phyloP scores from a whole-genome alignment of 2,329 filamentous ascomycete species.

The Grosmannia serpens region DNA sequence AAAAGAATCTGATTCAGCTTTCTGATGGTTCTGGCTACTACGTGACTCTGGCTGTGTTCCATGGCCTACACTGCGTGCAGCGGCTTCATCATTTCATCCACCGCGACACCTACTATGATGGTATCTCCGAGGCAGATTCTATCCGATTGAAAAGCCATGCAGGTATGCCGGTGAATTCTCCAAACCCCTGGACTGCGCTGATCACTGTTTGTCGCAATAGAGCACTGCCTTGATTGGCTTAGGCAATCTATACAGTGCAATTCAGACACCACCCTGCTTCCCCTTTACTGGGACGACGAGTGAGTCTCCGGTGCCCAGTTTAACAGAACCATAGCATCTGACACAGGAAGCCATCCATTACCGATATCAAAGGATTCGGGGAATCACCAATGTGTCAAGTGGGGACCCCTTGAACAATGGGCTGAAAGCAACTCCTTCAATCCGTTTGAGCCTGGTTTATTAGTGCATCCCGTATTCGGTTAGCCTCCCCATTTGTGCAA shows the following conservation, averaged over 20 bases:
- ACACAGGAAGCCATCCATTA: not conserved
- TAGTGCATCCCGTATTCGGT: not conserved
- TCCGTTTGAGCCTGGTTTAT: not conserved
- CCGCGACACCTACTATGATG: not conserved
- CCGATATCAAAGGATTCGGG: not conserved
- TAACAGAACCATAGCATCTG: not conserved
- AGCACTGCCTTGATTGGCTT: not conserved
- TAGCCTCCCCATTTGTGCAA: too few species aligned
- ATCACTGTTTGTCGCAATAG: not conserved
- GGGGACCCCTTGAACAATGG: not conserved
- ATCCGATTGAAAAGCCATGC: not conserved
- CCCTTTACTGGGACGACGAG: not conserved
- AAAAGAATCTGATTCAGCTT: not conserved
- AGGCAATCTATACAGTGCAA: not conserved
- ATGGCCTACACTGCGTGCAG: not conserved
- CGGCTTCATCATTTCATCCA: not conserved
- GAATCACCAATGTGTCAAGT: not conserved
- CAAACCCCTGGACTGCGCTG: not conserved
- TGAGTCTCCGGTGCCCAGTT: not conserved
- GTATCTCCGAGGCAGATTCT: not conserved
- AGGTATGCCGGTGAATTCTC: not conserved
- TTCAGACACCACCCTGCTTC: not conserved
- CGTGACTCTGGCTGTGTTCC: not conserved
- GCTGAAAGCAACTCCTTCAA: not conserved
- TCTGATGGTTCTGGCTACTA: not conserved